A percentile compares a stretch with the other conserved stretches of the same genome.
These are phyloP conservation scores for Rhynchospora breviuscula DNA, from an alignment of 176 grass and related monocot species.

Conservation along the genomic window DNA sequence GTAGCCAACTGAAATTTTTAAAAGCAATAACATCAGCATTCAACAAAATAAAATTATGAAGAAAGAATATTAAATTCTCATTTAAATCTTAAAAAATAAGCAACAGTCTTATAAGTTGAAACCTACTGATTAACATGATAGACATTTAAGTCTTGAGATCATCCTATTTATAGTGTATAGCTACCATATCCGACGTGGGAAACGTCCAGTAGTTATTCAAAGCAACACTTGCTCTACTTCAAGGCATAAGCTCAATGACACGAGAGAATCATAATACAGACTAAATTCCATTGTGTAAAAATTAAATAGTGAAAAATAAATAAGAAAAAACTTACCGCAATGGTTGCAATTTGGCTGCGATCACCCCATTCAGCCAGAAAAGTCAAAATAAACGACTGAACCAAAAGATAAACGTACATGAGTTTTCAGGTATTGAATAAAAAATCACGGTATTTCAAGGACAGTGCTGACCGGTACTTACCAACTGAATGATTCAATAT, in stretches of 20 bases:
- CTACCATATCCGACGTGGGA: not conserved
- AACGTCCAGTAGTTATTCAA: not conserved
- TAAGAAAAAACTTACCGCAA: constrained; percentile 43
- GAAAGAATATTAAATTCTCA: not conserved
- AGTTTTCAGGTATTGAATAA: constrained; percentile 5
- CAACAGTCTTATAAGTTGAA: not conserved
- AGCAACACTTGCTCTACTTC: not conserved
- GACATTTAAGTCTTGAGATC: not conserved
- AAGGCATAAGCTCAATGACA: not conserved
- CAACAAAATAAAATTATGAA: not conserved
- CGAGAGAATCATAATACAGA: not conserved
- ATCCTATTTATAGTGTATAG: not conserved
- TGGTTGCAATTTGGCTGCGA: constrained; percentile 95
- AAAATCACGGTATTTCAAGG: not conserved
- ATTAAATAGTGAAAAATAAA: not conserved
- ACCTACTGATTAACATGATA: not conserved
- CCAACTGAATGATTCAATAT: not conserved
- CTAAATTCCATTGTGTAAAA: not conserved
- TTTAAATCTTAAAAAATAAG: not conserved
- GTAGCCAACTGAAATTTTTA: constrained; percentile 60
- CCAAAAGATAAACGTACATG: constrained; percentile 16
- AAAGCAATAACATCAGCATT: not conserved
- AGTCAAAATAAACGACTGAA: constrained; percentile 95
- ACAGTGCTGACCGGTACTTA: not conserved
- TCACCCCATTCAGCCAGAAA: constrained; percentile 98